Base-by-base conservation (phyloP, 2,329 filamentous ascomycete species). In the Cladobotryum protrusum region DNA sequence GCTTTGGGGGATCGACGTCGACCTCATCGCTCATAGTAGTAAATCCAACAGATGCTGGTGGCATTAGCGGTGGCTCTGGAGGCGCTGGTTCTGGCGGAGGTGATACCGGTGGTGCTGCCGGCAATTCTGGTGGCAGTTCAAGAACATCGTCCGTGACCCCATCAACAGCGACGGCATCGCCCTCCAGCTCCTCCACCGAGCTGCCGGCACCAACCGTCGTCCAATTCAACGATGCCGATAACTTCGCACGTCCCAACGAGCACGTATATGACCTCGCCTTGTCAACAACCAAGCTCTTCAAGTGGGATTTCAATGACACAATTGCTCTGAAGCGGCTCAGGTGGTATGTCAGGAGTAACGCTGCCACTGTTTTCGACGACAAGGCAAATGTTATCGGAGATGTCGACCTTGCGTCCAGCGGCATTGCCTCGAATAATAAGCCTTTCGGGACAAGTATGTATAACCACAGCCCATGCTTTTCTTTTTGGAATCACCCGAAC, bases 171-270 rank as follows among this genome's bases (percentile, higher is more conserved):
- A 17, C 35, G 4, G 11, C 35, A 17, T 37, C 35, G 6, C 33
- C 19, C 18, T 24, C 39, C 39, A 8, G 12, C 2, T 17, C 17
- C 11, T 47, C 34, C 39, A 29, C 42, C 5, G 32, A 15, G 14
- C 43, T 12, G 15, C 41, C 45, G 11, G 12, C 17, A 7, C 47
- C 50, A 29, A n/a, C 46, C 8, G 29, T 47, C 24, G 13, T 52
- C 43, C 11, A 11, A 35, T 52, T 49, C 34, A 33, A 50, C 37
- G 36, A 49, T 33, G 32, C 17, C 7, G 24, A 15, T 29, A 46
- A 43, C 20, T 52, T 52, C 17, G 42, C 13, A 12, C 13, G 11
- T 29, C 5, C 36, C 3, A 2, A 43, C 13, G 24, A 13, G 5
- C 49, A 43, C 13, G 45, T 52, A 41, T 52, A 33, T 12, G 7